These are phyloP conservation scores for Fragaria nilgerrensis DNA, from an alignment of 306 rosid genomes.

Conservation along the genomic window DNA sequence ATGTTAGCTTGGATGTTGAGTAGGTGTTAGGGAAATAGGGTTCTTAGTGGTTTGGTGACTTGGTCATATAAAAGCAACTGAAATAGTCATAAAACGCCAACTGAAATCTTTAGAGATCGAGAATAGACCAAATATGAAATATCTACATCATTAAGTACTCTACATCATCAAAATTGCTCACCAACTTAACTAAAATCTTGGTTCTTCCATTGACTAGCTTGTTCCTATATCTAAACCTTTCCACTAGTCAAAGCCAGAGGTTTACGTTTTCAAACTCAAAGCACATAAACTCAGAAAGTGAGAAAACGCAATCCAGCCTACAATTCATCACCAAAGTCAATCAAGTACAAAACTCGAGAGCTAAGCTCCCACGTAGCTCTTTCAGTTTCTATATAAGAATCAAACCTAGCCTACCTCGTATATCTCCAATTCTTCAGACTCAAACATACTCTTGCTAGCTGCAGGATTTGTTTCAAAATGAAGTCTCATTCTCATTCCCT, in stretches of 20 bases:
- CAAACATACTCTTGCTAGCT: background rate
- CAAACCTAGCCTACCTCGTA: background rate
- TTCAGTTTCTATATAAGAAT: slow-evolving; percentile 6
- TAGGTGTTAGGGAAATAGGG: slow-evolving; percentile 10
- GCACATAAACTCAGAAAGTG: slow-evolving; percentile 16
- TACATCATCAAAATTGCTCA: slow-evolving; percentile 5
- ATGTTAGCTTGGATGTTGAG: background rate
- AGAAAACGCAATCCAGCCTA: slow-evolving; percentile 19
- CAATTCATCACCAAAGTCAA: slow-evolving; percentile 31
- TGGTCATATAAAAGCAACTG: background rate
- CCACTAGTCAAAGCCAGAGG: slow-evolving; percentile 32
- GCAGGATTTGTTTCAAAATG: slow-evolving; percentile 12
- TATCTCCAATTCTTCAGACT: slow-evolving; percentile 9
- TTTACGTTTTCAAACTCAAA: slow-evolving; percentile 18
- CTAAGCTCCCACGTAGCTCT: background rate
- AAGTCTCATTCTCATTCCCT: slow-evolving; percentile 22
- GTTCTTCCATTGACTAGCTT: slow-evolving; percentile 36
- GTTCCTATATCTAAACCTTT: background rate
- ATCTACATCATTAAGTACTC: background rate
- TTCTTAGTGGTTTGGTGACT: background rate
- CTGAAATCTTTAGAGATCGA: background rate
- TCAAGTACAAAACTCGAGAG: background rate
- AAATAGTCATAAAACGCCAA: slow-evolving; percentile 12
- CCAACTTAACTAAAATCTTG: slow-evolving; percentile 29
- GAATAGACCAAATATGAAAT: background rate